Percentiles rank a stretch among this genome's conserved stretches.
These are phyloP conservation scores for Fomes fomentarius DNA, from an alignment of 1,284 basidiomycete species.

Conservation along the genomic window DNA sequence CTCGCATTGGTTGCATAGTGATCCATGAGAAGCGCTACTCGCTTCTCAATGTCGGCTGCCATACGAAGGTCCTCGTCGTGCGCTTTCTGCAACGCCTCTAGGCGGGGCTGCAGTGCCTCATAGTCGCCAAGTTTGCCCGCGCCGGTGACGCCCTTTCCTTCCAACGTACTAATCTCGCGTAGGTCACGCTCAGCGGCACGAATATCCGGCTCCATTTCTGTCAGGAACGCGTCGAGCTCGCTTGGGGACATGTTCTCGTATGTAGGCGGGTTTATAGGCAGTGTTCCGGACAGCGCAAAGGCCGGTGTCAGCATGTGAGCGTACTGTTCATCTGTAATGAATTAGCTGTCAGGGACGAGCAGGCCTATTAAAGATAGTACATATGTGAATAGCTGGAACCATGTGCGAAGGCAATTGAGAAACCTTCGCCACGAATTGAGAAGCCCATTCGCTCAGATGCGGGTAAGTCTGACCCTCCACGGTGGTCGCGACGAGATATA, in stretches of 20 bases:
- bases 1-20: constrained; percentile 68
- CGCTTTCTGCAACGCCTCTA: constrained; percentile 56
- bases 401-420: too few species aligned
- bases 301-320: constrained; percentile 71
- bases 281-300: constrained; percentile 66
- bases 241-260: constrained; percentile 66
- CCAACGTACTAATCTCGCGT: constrained; percentile 70
- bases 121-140: constrained; percentile 76
- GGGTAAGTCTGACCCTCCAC: too few species aligned
- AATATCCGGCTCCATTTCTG: constrained; percentile 81
- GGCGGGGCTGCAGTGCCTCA: constrained; percentile 61
- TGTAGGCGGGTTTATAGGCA: constrained; percentile 51
- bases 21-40: constrained; percentile 65
- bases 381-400: neutral
- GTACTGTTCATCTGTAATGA: constrained; percentile 67
- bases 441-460: too few species aligned
- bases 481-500: too few species aligned
- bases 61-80: constrained; percentile 61
- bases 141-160: constrained; percentile 68
- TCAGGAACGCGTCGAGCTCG: constrained; percentile 69
- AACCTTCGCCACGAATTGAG: too few species aligned
- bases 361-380: neutral
- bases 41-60: constrained; percentile 61
- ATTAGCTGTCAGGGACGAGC: neutral
- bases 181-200: constrained; percentile 79